Evolutionary conservation across 495 filamentous ascomycete species (phyloP), one percentile per base, ranked within the genome.

Genomic region (Cairneyella variabilis): DNA sequence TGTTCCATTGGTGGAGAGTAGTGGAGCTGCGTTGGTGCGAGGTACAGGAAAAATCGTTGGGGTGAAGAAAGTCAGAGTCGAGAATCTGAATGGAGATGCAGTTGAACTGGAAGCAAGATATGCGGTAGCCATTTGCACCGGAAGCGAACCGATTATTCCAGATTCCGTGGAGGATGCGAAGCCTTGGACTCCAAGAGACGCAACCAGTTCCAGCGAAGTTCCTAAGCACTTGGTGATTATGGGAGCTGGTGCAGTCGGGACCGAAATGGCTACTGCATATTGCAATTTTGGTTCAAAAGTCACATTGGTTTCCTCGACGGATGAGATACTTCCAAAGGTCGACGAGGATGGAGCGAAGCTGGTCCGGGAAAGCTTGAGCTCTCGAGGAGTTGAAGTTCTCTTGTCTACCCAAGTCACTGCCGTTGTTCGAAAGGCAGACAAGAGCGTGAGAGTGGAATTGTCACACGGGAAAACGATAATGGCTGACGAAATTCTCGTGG

Each of bases 231-330:
- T 63, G 14, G 53, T 63, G 21, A 56, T 63, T 25, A 22, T 63
- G 0, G 60, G 60, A 20, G 52, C 52, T 47, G 60, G 60, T 6
- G 52, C 57, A 25, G 60, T 63, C 3, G 60, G 60, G 20, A 27
- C 40, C 36, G 60, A 63, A 40, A 63, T 63, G 60, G 57, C 60
- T n/a, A 60, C 60, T 21, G 36, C 44, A n/a, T 64, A 64, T 48
- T n/a, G 39, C 17, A 40, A 21, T 18, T 45, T 58, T 48, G 58
- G 58, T 20, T 17, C 54, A 14, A 60, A 61, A 39, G 58, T 64
- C 6, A 64, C 58, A 21, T 21, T 64, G n/a, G 48, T 64, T 26
- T 41, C 37, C 3, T 47, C 44, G 11, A 42, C 52, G 30, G 16
- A 43, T 2, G 58, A 61, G 34, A 61, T 64, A 20, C 40, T 64